Evolutionary conservation across 768 basidiomycete species (phyloP).

Genomic region (Amanita pallidorosea): DNA sequence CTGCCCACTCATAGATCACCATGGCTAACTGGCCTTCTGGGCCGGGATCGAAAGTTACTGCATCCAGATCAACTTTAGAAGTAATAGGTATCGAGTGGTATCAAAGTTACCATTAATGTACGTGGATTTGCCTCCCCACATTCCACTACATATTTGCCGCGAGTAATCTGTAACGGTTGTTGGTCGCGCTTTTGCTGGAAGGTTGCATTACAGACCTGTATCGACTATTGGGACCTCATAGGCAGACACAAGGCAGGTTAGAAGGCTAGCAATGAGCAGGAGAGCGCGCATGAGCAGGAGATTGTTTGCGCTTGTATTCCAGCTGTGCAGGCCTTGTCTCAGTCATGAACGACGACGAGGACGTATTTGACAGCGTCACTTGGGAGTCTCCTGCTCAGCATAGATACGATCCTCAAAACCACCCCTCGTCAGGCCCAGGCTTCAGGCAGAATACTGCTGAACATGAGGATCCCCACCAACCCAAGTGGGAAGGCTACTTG

Average conservation of each 20-base stretch:
- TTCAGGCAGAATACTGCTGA: conserved; percentile 75
- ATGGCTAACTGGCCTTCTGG: conserved; percentile 87
- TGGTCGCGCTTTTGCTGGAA: conserved; percentile 4
- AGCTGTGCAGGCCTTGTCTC: conserved; percentile 10
- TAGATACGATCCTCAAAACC: conserved; percentile 32
- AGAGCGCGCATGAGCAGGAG: conserved; percentile 13
- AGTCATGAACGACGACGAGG: conserved; percentile 75
- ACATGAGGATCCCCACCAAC: conserved; percentile 66
- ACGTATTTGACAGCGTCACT: conserved; percentile 85
- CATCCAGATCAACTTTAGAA: conserved; percentile 5
- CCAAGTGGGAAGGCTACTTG: conserved; percentile 87
- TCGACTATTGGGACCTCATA: conserved; percentile 62
- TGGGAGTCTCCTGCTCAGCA: conserved; percentile 72
- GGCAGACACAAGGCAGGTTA: conserved; percentile 27
- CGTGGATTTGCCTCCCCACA: conserved; percentile 76
- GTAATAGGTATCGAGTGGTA: background rate
- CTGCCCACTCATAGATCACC: conserved; percentile 94
- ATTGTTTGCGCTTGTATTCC: conserved; percentile 26
- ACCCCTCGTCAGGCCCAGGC: conserved; percentile 49
- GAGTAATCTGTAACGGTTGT: conserved; percentile 43
- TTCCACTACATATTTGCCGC: conserved; percentile 89
- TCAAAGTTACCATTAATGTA: conserved; percentile 68
- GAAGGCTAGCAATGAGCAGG: conserved; percentile 12
- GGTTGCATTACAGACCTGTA: conserved; percentile 26
- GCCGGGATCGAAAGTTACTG: conserved; percentile 67